Conservation (phyloP, 2,329 filamentous ascomycete species). For the Aspergillus amoenus region DNA sequence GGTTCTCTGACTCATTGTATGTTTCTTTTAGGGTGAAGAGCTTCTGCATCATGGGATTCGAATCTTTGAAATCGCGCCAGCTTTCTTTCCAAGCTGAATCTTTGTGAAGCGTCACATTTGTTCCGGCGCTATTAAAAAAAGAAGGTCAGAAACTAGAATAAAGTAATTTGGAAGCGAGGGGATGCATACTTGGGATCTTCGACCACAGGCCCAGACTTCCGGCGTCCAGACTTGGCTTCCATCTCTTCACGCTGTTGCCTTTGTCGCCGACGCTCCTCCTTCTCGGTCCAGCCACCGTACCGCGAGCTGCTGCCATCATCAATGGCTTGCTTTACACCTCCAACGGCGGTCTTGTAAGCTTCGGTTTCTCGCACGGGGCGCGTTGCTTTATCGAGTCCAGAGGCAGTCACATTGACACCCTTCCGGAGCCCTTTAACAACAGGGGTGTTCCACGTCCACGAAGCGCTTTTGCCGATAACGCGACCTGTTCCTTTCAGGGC, state of each 20-base stretch:
- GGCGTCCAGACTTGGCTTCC: slow-evolving; percentile 54
- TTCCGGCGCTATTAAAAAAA: slow-evolving; percentile 70
- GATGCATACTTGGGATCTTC: slow-evolving; percentile 82
- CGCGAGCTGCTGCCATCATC: slow-evolving; percentile 95
- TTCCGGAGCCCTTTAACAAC: slow-evolving; percentile 89
- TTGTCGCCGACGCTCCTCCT: slow-evolving; percentile 82
- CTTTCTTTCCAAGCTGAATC: slow-evolving; percentile 97
- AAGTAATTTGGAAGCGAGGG: not conserved
- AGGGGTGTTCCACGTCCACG: slow-evolving; percentile 95
- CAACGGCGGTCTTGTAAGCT: slow-evolving; percentile 67
- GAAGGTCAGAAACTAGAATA: slow-evolving; percentile 27
- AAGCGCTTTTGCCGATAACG: slow-evolving; percentile 83
- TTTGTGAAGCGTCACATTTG: slow-evolving; percentile 93
- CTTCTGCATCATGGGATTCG: slow-evolving; percentile 82
- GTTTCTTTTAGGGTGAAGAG: slow-evolving; percentile 81
- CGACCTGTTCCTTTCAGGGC: slow-evolving; percentile 83
- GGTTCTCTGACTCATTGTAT: slow-evolving; percentile 97
- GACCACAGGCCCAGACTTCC: slow-evolving; percentile 59
- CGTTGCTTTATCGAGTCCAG: slow-evolving; percentile 90
- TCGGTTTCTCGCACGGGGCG: slow-evolving; percentile 92
- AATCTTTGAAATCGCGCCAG: slow-evolving; percentile 94
- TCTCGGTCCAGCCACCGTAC: slow-evolving; percentile 96
- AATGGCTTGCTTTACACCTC: slow-evolving; percentile 83
- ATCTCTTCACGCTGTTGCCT: slow-evolving; percentile 71
- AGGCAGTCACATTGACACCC: slow-evolving; percentile 80